A percentile compares a stretch with the other conserved stretches of the same genome.
These are phyloP conservation scores for Kwoniella sp. DNA, from an alignment of 768 basidiomycete species.

Conservation along the genomic window DNA sequence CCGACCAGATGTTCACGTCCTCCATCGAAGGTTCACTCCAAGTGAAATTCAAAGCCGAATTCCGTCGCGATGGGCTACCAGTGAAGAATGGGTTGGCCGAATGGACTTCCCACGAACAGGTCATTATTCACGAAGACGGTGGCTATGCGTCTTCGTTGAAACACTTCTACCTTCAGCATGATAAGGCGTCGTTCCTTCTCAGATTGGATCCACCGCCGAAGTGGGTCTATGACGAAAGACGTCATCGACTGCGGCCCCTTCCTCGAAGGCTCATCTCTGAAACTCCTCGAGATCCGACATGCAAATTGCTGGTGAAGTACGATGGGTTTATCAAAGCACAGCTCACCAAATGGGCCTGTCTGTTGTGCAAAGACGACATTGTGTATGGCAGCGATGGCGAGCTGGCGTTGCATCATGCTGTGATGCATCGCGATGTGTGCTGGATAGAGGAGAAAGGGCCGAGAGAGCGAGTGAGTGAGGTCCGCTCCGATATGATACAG, in stretches of 20 bases:
- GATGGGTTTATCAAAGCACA: background rate
- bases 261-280: background rate
- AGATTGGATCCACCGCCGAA: background rate
- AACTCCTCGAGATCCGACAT: background rate
- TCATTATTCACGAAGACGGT: background rate
- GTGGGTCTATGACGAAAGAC: background rate
- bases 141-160: background rate
- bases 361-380: background rate
- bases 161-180: background rate
- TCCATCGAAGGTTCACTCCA: background rate
- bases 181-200: background rate
- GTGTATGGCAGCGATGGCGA: background rate
- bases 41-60: background rate
- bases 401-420: constrained; percentile 7
- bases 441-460: constrained; percentile 4
- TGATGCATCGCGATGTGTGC: constrained; percentile 4
- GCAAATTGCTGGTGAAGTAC: background rate
- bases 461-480: background rate
- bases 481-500: no score
- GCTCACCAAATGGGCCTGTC: background rate
- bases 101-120: background rate
- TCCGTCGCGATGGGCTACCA: background rate
- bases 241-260: background rate
- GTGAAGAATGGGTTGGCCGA: background rate
- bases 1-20: background rate